phyloP scores from a whole-genome alignment of 805 yeast genomes.

The Priceomyces haplophilus region DNA sequence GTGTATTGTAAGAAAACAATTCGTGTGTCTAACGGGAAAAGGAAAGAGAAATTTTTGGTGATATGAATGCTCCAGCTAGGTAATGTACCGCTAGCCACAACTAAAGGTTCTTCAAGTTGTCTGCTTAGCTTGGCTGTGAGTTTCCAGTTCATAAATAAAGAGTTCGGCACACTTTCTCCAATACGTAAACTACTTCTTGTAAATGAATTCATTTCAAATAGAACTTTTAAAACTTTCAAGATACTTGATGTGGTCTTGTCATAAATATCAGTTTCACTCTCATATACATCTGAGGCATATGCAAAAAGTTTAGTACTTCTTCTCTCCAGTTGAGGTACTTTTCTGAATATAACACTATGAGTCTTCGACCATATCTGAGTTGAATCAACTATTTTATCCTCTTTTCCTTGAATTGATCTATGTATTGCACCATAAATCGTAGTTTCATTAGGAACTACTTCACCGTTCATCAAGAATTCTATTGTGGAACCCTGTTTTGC shows the following conservation, averaged over 20 bases:
- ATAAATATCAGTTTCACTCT: constrained; percentile 19
- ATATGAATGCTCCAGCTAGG: constrained; percentile 82
- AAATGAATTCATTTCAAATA: constrained; percentile 39
- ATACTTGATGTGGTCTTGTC: constrained; percentile 36
- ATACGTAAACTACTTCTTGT: constrained; percentile 17
- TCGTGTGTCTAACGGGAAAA: constrained; percentile 82
- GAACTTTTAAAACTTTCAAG: constrained; percentile 46
- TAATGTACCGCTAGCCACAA: constrained; percentile 80
- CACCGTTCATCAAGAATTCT: constrained; percentile 59
- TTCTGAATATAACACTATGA: constrained; percentile 51
- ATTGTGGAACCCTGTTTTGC: constrained; percentile 23
- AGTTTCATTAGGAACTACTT: constrained; percentile 57
- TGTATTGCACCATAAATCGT: constrained; percentile 77
- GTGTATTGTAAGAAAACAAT: constrained; percentile 77
- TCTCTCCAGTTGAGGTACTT: constrained; percentile 22
- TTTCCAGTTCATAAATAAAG: constrained; percentile 67
- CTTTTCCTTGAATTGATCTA: constrained; percentile 40
- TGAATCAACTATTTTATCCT: constrained; percentile 43
- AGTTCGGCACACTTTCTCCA: constrained; percentile 20
- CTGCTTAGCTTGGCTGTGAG: constrained; percentile 80
- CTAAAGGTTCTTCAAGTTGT: constrained; percentile 84
- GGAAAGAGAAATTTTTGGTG: constrained; percentile 72
- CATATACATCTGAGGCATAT: constrained; percentile 12
- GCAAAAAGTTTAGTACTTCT: constrained; percentile 10
- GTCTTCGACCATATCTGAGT: constrained; percentile 54